Percentiles rank a stretch among this genome's conserved stretches.
Evolutionary conservation across 2,329 filamentous ascomycete species (phyloP).

Genomic region (Trichophyton simii): DNA sequence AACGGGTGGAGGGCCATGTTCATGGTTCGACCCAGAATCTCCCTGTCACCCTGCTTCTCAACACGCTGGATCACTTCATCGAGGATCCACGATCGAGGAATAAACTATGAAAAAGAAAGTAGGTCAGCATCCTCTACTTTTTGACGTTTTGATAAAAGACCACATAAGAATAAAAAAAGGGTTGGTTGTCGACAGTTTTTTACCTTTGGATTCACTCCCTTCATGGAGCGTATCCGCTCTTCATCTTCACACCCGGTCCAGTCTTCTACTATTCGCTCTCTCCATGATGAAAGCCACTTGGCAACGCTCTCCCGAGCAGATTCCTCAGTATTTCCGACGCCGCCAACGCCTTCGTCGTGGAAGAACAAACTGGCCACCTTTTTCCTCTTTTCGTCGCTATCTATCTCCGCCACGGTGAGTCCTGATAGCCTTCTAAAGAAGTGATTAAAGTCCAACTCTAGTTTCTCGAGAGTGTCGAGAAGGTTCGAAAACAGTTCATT

Average conservation of each 20-base stretch:
- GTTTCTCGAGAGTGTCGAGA: slow-evolving; percentile 65
- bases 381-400: slow-evolving; percentile 50
- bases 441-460: slow-evolving; percentile 86
- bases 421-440: slow-evolving; percentile 72
- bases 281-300: slow-evolving; percentile 74
- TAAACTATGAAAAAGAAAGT: slow-evolving; percentile 42
- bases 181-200: too few species aligned
- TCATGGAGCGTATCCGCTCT: slow-evolving; percentile 62
- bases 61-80: slow-evolving; percentile 87
- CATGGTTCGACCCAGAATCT: slow-evolving; percentile 66
- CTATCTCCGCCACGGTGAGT: slow-evolving; percentile 50
- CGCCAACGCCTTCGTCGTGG: slow-evolving; percentile 57
- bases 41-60: slow-evolving; percentile 68
- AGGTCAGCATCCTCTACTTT: background rate
- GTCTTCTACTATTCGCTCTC: slow-evolving; percentile 57
- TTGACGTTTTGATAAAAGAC: too few species aligned
- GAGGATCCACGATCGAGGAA: slow-evolving; percentile 80
- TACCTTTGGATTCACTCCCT: slow-evolving; percentile 70
- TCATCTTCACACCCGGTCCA: slow-evolving; percentile 54
- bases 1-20: slow-evolving; percentile 76
- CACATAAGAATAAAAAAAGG: background rate
- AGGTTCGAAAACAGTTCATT: slow-evolving; percentile 67
- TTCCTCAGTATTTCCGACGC: slow-evolving; percentile 46
- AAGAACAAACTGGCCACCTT: slow-evolving; percentile 65
- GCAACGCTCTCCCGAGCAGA: slow-evolving; percentile 55